Base-by-base conservation (phyloP, 768 basidiomycete genomes). In the Cytidiella melzeri region DNA sequence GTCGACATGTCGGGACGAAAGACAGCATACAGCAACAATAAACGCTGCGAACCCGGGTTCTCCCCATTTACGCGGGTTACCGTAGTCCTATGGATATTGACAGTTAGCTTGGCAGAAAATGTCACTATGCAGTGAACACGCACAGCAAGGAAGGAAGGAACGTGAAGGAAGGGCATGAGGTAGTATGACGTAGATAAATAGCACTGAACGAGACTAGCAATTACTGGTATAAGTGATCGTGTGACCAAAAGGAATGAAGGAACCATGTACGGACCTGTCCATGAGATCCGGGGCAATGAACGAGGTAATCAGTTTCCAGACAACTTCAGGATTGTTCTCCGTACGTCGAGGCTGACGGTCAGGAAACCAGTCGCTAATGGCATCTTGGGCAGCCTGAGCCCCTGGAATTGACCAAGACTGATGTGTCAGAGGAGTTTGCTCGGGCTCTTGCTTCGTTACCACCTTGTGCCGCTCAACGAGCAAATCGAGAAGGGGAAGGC, bases 21-120 rank as follows among this genome's bases (percentile, higher is more conserved):
- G 75, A 55, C 92, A 94, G 62, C 92, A 95, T 27, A 94, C 75
- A 1, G 92, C 80, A n/a, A 95, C 90, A 53, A 95, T 89, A 62
- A 94, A 93, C 9, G 92, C 84, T 36, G 88, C 91, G 60, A 96
- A 96, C 7, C 93, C 93, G 6, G 93, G 90, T 67, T 94, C 92
- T 43, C 85, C 89, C 92, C 93, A 95, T 73, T 93, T 93, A 67
- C 81, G 80, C 44, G 93, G 93, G 56, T 92, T 89, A 37, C 89
- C 90, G 63, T 96, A 96, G 66, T 96, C 92, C 85, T 89, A 55
- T 1, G 48, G 45, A 40, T 48, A 27, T 50, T 23, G 48, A 50
- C 18, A 51, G 37, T 41, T 18, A 48, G 23, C 25, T n/a, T 10
- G 20, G 15, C 23, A 43, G 30, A 45, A n/a, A n/a, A 28, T 21